Base-by-base conservation (phyloP, 1,139 yeast genomes). In the Zhuliangozyma blackwelliae region DNA sequence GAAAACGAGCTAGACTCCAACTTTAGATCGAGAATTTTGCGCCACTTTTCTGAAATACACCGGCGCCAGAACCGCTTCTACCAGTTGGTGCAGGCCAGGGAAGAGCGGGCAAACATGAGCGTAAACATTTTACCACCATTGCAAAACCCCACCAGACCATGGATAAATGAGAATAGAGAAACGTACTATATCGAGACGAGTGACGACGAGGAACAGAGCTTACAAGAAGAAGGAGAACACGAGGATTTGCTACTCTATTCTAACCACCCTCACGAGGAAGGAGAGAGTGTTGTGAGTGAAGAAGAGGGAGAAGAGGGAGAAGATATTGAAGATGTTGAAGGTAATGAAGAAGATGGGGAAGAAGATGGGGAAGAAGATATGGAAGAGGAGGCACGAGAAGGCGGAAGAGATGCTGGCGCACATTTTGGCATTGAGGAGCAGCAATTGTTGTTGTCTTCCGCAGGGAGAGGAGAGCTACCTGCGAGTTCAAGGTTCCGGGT, bases 121-220 rank as follows among this genome's bases (percentile, higher is more conserved):
- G 26, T n/a, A 19, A 19, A 5, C 32, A 16, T 16, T 16, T 16
- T 16, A 16, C 16, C 16, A 16, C 16, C 16, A 3, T 21, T n/a
- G 25, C 25, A 7, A 19, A 10, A 13, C 16, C 20, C 19, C 7
- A 12, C 21, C 21, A 21, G n/a, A 6, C 10, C 11, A n/a, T 29
- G n/a, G 26, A 28, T 4, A 21, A 25, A 3, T n/a, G 31, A 27
- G 10, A 36, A 38, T 25, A 35, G 40, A 31, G 47, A 42, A 28
- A 38, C 38, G 11, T 37, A 43, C 30, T 32, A 25, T 26, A 35
- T 34, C 6, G 41, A 38, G 16, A 31, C 44, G 2, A 37, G 39
- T 5, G 47, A 43, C 34, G 45, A 38, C n/a, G 47, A 44, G 16
- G 43, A 44, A 25, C 46, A 44, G 32, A 43, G 46, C 21, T 39